A percentile compares a stretch with the other conserved stretches of the same genome.
These are phyloP conservation scores for Trametes meyenii DNA, from an alignment of 768 basidiomycete genomes.

Conservation along the genomic window DNA sequence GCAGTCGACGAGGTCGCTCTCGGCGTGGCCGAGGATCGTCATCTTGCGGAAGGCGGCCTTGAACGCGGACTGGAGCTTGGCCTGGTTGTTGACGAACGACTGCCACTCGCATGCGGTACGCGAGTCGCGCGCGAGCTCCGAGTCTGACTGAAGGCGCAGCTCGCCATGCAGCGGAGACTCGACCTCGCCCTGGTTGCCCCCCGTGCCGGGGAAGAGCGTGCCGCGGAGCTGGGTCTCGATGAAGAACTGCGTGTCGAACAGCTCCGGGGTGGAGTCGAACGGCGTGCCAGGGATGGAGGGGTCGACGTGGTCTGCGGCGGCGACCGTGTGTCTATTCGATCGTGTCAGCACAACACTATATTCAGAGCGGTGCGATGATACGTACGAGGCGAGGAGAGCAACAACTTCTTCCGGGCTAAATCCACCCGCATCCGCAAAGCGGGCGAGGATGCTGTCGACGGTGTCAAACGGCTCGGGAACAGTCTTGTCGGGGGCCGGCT, in stretches of 20 bases:
- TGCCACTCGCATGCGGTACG: conserved; percentile 34
- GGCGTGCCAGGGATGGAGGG: conserved; percentile 26
- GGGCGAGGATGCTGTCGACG: conserved; percentile 31
- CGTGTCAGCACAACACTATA: neutral
- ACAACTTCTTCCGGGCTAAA: conserved; percentile 30
- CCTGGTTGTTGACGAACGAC: conserved; percentile 31
- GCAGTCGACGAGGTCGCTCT: conserved; percentile 15
- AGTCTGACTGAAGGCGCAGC: conserved; percentile 34
- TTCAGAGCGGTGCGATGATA: neutral
- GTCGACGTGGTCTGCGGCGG: conserved; percentile 32
- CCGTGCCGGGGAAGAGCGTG: conserved; percentile 28
- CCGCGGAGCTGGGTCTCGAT: conserved; percentile 45
- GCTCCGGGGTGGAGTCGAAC: conserved; percentile 30
- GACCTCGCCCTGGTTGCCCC: conserved; percentile 28
- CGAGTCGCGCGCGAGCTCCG: conserved; percentile 28
- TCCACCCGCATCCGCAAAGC: conserved; percentile 29
- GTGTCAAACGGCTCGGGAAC: conserved; percentile 29
- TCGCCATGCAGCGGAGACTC: conserved; percentile 28
- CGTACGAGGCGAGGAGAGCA: conserved; percentile 30
- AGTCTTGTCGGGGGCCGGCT: conserved; percentile 19
- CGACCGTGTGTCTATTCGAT: conserved; percentile 28
- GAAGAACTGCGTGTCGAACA: conserved; percentile 34
- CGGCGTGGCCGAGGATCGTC: conserved; percentile 15
- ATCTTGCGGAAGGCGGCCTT: conserved; percentile 20
- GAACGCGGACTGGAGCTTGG: conserved; percentile 27